phyloP scores from a whole-genome alignment of 306 rosid species.

The Trifolium subterraneum region DNA sequence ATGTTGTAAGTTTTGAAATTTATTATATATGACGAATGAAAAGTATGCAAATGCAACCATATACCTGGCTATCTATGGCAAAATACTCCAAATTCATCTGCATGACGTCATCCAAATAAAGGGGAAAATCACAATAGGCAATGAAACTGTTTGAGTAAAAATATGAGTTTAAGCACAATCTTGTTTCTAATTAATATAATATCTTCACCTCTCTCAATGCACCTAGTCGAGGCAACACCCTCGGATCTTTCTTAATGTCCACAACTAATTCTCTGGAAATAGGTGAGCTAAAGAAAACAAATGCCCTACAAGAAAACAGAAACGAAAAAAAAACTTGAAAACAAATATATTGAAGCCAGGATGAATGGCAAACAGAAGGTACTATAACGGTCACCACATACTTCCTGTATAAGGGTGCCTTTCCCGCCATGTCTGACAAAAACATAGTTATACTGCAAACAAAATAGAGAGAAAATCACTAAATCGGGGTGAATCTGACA shows the following conservation, averaged over 20 bases:
- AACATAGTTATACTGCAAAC: constrained; percentile 83
- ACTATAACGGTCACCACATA: constrained; percentile 51
- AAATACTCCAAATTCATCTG: constrained; percentile 99
- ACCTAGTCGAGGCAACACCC: constrained; percentile 76
- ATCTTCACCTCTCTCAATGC: constrained; percentile 83
- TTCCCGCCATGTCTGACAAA: constrained; percentile 96
- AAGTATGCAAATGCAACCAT: constrained; percentile 30
- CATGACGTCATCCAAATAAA: constrained; percentile 49
- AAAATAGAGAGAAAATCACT: constrained; percentile 46
- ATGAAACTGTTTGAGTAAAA: constrained; percentile 28
- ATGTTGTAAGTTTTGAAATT: constrained; percentile 26
- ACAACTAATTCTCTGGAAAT: constrained; percentile 70
- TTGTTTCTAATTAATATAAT: constrained; percentile 36
- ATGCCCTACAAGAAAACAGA: constrained; percentile 73
- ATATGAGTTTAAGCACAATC: constrained; percentile 35
- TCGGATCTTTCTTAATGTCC: constrained; percentile 76
- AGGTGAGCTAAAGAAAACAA: constrained; percentile 95
- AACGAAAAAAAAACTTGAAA: constrained; percentile 34
- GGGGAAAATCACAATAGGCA: constrained; percentile 37
- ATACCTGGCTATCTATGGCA: constrained; percentile 96
- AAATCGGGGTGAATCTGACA: constrained; percentile 26
- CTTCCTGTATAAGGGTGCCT: constrained; percentile 88
- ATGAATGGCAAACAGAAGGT: constrained; percentile 22
- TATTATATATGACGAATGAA: constrained; percentile 30
- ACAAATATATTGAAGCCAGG: constrained; percentile 26